Percentiles rank a stretch among this genome's conserved stretches.
phyloP scores from a whole-genome alignment of 345 rosid species.

The Aegle marmelos region DNA sequence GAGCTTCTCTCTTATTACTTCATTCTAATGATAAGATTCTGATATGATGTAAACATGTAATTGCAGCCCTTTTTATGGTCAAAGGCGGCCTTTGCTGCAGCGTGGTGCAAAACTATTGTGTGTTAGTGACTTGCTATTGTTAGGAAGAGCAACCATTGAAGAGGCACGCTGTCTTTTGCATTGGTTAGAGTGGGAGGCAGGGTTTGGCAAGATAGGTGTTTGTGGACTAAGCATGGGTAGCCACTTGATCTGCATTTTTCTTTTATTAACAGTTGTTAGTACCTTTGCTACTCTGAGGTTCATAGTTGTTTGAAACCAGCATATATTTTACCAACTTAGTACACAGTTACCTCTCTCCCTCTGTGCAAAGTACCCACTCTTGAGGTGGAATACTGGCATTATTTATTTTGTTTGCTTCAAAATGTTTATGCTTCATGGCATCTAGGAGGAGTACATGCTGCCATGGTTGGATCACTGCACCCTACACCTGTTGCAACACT shows the following conservation, averaged over 20 bases:
- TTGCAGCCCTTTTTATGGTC: conserved; percentile 96
- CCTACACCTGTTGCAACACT: conserved; percentile 95
- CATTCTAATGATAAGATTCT: neutral
- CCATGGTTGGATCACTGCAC: conserved; percentile 98
- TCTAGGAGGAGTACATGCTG: conserved; percentile 96
- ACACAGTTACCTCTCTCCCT: neutral
- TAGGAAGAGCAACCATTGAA: conserved; percentile 91
- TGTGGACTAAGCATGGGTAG: conserved; percentile 99
- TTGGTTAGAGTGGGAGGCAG: conserved; percentile 84
- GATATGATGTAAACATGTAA: conserved; percentile 30
- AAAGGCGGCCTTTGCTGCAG: conserved; percentile 85
- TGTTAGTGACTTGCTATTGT: conserved; percentile 92
- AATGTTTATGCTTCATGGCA: conserved; percentile 24
- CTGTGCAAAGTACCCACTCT: neutral
- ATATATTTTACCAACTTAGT: neutral
- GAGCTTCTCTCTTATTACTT: conserved; percentile 8
- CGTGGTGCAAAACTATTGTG: conserved; percentile 84
- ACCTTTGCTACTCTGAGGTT: neutral
- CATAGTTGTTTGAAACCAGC: neutral
- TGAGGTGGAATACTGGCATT: neutral
- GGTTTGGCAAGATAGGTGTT: conserved; percentile 92
- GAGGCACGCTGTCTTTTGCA: conserved; percentile 88
- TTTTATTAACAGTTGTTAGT: conserved; percentile 1
- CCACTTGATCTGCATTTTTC: neutral
- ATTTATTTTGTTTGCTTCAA: neutral